Conservation (phyloP, 2,329 filamentous ascomycete genomes). For the Epichloe hybrida region DNA sequence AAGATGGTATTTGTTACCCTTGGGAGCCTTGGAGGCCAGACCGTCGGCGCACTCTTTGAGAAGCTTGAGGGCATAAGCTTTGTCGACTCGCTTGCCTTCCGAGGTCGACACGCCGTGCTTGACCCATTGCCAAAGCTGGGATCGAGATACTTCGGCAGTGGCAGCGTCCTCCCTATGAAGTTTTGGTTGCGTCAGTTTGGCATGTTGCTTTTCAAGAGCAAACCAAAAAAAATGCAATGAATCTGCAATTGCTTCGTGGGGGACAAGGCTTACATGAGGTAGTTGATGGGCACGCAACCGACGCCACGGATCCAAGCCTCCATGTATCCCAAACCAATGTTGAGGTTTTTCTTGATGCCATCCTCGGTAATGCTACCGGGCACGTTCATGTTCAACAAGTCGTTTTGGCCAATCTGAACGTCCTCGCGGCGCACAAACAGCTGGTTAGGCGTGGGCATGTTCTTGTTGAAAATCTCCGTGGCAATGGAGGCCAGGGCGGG, state of each 20-base stretch:
- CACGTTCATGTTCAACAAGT: slow-evolving; percentile 96
- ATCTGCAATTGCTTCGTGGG: too few relatives aligned
- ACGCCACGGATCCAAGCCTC: slow-evolving; percentile 93
- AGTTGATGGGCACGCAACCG: slow-evolving; percentile 95
- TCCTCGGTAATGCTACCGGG: slow-evolving; percentile 84
- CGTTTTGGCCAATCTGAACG: slow-evolving; percentile 71
- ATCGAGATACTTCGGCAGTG: slow-evolving; percentile 88
- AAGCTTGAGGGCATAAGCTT: slow-evolving; percentile 75
- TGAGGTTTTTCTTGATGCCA: slow-evolving; percentile 93
- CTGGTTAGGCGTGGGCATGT: slow-evolving; percentile 99
- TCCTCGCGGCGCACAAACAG: slow-evolving; percentile 84
- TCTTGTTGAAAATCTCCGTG: slow-evolving; percentile 85
- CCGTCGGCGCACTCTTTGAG: slow-evolving; percentile 74
- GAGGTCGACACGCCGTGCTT: slow-evolving; percentile 59
- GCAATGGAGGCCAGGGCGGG: slow-evolving; percentile 82
- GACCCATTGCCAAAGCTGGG: slow-evolving; percentile 95
- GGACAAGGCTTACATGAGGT: slow-evolving; percentile 55
- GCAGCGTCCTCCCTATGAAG: slow-evolving; percentile 76
- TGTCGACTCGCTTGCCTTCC: slow-evolving; percentile 87
- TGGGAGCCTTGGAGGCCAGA: slow-evolving; percentile 58
- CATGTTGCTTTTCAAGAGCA: not conserved
- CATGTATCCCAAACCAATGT: slow-evolving; percentile 96
- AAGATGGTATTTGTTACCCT: slow-evolving; percentile 83
- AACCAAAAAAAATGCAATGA: not conserved
- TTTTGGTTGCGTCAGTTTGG: not conserved